Base-by-base conservation (phyloP, 805 yeast genomes). In the Cyberlindnera maclurae region DNA sequence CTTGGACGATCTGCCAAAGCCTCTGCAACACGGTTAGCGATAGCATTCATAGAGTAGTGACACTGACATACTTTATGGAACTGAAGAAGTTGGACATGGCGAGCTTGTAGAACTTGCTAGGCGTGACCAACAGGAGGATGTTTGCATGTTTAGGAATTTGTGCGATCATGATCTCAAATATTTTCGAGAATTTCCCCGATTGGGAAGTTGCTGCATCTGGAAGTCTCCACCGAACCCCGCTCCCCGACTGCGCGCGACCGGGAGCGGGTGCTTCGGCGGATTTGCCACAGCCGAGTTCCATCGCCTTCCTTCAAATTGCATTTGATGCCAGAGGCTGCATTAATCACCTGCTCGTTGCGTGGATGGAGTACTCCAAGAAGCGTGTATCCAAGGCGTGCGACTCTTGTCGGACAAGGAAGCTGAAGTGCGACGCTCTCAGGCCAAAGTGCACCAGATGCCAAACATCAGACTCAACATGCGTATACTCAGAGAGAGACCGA, bases 391-490 rank as follows among this genome's bases (percentile, higher is more conserved):
- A 65, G 36, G 75, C 76, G 5, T 71, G 76, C 50, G 75, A 71
- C 45, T 62, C 57, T 28, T 71, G 77, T 38, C 58, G 93, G 12
- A 74, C 76, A 52, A 77, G 82, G 55, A 83, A 83, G 57, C 86
- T 83, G 42, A 82, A 81, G 55, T 83, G 93, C 59, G 90, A 83
- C 52, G 90, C 89, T 9, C 75, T 74, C 47, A 81, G 73, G 49
- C 93, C 90, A 7, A 24, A 33, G 1, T 83, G 90, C 55, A 75
- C 78, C 18, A 87, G 82, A 50, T 88, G 96, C 53, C 77, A 90
- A 3, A 89, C 82, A 56, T 75, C 81, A 24, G 82, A 80, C 54
- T 78, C 73, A 34, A 13, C 20, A 15, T 50, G 54, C 28, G 22
- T 33, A 10, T 48, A 48, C 33, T 41, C 45, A 2, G 40, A 44